Percentiles rank a stretch among this genome's conserved stretches.
phyloP scores from a whole-genome alignment of 2,329 filamentous ascomycete species.

The Colletotrichum noveboracense region DNA sequence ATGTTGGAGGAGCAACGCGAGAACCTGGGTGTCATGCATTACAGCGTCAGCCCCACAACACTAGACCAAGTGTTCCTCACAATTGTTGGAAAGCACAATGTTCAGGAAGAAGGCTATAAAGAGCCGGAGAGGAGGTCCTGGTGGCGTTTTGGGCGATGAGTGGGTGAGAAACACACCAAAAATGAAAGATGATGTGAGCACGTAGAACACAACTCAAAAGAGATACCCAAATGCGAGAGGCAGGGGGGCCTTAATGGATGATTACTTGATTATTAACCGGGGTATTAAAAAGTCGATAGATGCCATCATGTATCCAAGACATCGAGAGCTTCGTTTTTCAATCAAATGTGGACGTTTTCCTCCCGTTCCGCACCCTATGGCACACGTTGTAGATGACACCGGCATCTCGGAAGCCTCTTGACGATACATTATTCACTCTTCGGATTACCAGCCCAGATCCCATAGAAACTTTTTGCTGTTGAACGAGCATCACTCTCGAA shows the following conservation, averaged over 20 bases:
- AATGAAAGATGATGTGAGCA: background rate
- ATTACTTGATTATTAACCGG: background rate
- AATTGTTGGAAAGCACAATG: constrained; percentile 81
- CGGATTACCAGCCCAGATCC: background rate
- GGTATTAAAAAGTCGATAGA: background rate
- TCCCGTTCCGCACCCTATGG: background rate
- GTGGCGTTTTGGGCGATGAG: constrained; percentile 14
- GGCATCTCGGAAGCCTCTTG: background rate
- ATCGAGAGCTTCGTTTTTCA: background rate
- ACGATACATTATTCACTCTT: background rate
- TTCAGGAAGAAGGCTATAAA: constrained; percentile 73
- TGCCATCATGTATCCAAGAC: background rate
- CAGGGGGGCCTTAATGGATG: background rate
- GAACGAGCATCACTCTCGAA: background rate
- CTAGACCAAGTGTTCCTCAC: constrained; percentile 89
- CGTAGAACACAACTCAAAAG: background rate
- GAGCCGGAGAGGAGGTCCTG: constrained; percentile 29
- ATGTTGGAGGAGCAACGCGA: constrained; percentile 75
- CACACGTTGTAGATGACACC: background rate
- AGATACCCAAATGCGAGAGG: background rate
- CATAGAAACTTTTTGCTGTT: background rate
- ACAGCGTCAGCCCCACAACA: constrained; percentile 85
- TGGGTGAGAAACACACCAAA: background rate
- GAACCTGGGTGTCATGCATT: constrained; percentile 78
- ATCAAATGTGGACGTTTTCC: background rate